Base-by-base conservation (phyloP, 495 filamentous ascomycete species). In the Xylaria flabelliformis region DNA sequence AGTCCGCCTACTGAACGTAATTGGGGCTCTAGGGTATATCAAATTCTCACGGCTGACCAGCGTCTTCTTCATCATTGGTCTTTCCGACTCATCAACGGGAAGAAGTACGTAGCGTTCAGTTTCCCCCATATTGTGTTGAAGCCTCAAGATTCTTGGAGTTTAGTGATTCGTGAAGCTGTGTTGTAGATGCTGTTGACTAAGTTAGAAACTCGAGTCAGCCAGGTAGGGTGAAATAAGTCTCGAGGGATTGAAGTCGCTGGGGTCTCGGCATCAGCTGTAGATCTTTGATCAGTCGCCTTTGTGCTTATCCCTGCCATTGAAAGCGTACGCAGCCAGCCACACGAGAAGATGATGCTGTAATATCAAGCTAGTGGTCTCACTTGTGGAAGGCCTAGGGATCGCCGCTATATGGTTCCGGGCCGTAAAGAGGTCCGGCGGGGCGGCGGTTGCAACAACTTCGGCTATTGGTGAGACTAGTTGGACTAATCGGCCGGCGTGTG, bases 61-160 rank as follows among this genome's bases (percentile, higher is more conserved):
- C 3, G 59, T 42, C 32, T 42, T 63, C 59, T 63, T 63, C 19
- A 63, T 41, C 4, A 63, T 9, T 8, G 59, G 59, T 36, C n/a
- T 41, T 15, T 63, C 59, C 2, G 59, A 63, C 36, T 63, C 59
- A 13, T 63, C 59, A 0, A 42, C 13, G 10, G 59, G 34, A 42
- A 63, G 59, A 8, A 63, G 36, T 44, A 63, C 59, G 9, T 63
- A 63, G 3, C 34, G 59, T 24, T 63, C 59, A 42, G 59, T 21
- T 7, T 39, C 59, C 9, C 59, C 59, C 59, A 63, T 63, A 0
- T 42, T 41, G 59, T 10, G 12, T 44, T 39, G 36, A 26, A 41
- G 12, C 4, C 13, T 2, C 51, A 21, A 9, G 21, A 15, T 55
- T 26, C 51, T 55, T 24, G 21, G 51, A 55, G 24, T 24, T 24